These are phyloP conservation scores for Heliosperma pusillum DNA, from an alignment of 148 eudicot genomes.

Conservation along the genomic window DNA sequence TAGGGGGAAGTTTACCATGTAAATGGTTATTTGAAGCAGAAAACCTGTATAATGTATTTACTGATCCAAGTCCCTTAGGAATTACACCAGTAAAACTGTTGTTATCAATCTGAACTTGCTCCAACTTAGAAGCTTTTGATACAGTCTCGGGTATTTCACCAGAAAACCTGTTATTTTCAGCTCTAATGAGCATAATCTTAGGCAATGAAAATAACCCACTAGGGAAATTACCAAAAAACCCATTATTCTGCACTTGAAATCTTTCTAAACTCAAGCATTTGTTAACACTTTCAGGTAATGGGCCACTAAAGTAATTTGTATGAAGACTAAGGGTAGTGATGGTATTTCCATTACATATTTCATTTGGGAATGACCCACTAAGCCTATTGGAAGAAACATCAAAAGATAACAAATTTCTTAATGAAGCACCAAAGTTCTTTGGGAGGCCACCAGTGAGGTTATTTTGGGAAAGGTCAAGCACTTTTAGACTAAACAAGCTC, in stretches of 20 bases:
- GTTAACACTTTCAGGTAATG: conserved; percentile 38
- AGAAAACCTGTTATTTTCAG: conserved; percentile 70
- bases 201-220: conserved; percentile 73
- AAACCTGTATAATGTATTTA: conserved; percentile 69
- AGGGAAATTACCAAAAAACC: conserved; percentile 69
- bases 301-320: conserved; percentile 64
- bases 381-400: conserved; percentile 82
- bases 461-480: conserved; percentile 76
- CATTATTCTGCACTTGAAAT: conserved; percentile 79
- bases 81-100: conserved; percentile 64
- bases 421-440: conserved; percentile 39
- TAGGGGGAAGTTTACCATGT: conserved; percentile 65
- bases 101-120: conserved; percentile 96
- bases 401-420: conserved; percentile 56
- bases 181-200: conserved; percentile 71
- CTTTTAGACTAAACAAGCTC: conserved; percentile 41
- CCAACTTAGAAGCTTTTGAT: conserved; percentile 57
- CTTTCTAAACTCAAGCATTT: conserved; percentile 65
- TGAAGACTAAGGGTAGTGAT: conserved; percentile 54
- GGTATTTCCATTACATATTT: conserved; percentile 43
- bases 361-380: conserved; percentile 61
- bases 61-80: conserved; percentile 68
- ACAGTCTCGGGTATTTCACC: conserved; percentile 67
- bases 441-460: conserved; percentile 71
- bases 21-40: conserved; percentile 79